Base-by-base conservation (phyloP, 495 filamentous ascomycete genomes). In the Parachaetomium inaequale region DNA sequence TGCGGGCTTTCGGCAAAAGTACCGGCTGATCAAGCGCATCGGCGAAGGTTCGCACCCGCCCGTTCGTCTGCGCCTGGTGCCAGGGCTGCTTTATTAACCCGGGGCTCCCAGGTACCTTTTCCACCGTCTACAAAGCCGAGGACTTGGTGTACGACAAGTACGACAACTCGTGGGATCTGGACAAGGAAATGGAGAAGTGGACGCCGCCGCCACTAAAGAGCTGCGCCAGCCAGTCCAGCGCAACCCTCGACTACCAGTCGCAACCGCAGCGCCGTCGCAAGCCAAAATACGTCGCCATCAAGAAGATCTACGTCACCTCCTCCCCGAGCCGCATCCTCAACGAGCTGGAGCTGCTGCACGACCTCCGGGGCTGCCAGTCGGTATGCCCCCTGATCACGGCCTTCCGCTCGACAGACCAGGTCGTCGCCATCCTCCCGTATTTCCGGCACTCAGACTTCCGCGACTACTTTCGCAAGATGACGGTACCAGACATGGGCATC, bases 301-400 rank as follows among this genome's bases (percentile, higher is more conserved):
- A 99, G 76, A 98, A 98, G 75, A 98, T 99, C 65, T 98, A 98
- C 71, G 94, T 97, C 57, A 99, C 94, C 3, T 96, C 91, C 68
- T 96, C 91, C 43, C 94, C 94, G 2, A 78, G 85, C 31, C 89
- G 94, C 34, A 98, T 98, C 62, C 86, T 96, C 68, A 99, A 99
- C 75, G 94, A 99, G 75, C 85, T 99, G 8, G 95, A 97, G 64
- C 82, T 99, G 12, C 85, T 99, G n/a, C 88, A 96, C 72, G 92
- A 94, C 71, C 82, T 99, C 5, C 84, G 87, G 47, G 85, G 88
- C 31, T 96, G 88, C 65, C 78, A 81, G 54, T 88, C 88, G 3
- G 92, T 99, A 21, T 96, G 93, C 64, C 95, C 94, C 21, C 78
- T 99, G 29, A 96, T 99, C 72, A 99, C 94, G 14, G 93, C 94